These are phyloP conservation scores for Pseudogymnoascus sp. DNA, from an alignment of 2,329 filamentous ascomycete genomes.

Conservation along the genomic window DNA sequence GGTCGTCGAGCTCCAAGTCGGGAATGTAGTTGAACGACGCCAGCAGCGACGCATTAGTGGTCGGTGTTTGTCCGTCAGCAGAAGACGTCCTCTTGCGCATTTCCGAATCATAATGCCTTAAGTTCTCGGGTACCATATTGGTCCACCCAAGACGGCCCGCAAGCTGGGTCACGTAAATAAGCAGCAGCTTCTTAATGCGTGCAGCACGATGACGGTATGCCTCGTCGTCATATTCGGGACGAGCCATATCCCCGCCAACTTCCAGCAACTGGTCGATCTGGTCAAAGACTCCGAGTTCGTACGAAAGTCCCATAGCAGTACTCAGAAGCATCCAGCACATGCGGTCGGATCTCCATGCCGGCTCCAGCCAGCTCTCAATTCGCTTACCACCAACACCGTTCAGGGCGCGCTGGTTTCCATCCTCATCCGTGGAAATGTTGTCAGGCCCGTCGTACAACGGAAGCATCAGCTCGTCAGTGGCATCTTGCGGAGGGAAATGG, in stretches of 20 bases:
- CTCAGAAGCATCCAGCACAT: slow-evolving; percentile 98
- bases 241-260: slow-evolving; percentile 47
- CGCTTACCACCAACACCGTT: slow-evolving; percentile 69
- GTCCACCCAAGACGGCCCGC: slow-evolving; percentile 87
- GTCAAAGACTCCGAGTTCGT: slow-evolving; percentile 93
- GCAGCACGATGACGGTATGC: slow-evolving; percentile 67
- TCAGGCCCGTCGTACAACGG: slow-evolving; percentile 43
- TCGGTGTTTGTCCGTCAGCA: slow-evolving; percentile 50
- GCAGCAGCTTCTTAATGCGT: slow-evolving; percentile 75
- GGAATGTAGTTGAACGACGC: slow-evolving; percentile 58
- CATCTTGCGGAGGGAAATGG: slow-evolving; percentile 82
- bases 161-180: slow-evolving; percentile 91
- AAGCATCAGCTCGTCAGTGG: slow-evolving; percentile 59
- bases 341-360: slow-evolving; percentile 85
- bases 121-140: slow-evolving; percentile 74
- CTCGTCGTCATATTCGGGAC: slow-evolving; percentile 64
- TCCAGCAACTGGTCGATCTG: slow-evolving; percentile 66
- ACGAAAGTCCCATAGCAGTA: slow-evolving; percentile 80
- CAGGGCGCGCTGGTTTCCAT: slow-evolving; percentile 32
- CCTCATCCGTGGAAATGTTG: slow-evolving; percentile 36
- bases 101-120: slow-evolving; percentile 48
- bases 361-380: slow-evolving; percentile 94
- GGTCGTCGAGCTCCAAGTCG: slow-evolving; percentile 57
- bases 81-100: slow-evolving; percentile 34
- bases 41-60: slow-evolving; percentile 47